A percentile compares a stretch with the other conserved stretches of the same genome.
Evolutionary conservation across 805 yeast species (phyloP).

Genomic region (Saturnispora sekii): DNA sequence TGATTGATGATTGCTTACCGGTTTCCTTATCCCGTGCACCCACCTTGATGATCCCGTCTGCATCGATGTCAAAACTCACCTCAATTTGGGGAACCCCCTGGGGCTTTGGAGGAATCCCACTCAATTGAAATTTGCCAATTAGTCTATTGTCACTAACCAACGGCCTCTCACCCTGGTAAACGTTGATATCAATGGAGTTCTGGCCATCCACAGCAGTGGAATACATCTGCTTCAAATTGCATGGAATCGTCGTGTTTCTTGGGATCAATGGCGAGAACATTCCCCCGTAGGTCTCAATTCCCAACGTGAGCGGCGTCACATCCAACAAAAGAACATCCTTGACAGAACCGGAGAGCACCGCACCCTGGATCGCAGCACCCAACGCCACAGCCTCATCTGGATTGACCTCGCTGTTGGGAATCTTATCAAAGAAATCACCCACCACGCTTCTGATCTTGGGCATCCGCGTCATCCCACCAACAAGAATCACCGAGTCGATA

Average conservation of each 20-base stretch:
- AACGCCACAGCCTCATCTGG: constrained; percentile 93
- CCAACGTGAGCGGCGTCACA: constrained; percentile 80
- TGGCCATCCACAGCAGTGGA: constrained; percentile 94
- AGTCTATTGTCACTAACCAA: constrained; percentile 90
- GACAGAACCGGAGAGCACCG: constrained; percentile 90
- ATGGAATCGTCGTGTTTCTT: constrained; percentile 90
- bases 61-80: constrained; percentile 91
- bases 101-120: constrained; percentile 86
- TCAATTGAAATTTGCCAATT: constrained; percentile 86
- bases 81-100: constrained; percentile 86
- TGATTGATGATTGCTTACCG: constrained; percentile 88
- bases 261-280: constrained; percentile 82
- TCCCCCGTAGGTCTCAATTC: constrained; percentile 96
- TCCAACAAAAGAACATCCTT: constrained; percentile 84
- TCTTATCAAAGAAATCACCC: constrained; percentile 65
- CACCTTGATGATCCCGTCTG: constrained; percentile 95
- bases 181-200: constrained; percentile 90
- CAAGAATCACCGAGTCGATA: constrained; percentile 72
- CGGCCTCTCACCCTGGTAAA: constrained; percentile 97
- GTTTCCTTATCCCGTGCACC: constrained; percentile 90
- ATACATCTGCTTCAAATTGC: constrained; percentile 87
- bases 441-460: constrained; percentile 78
- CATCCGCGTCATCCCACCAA: constrained; percentile 91
- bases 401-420: constrained; percentile 86
- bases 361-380: constrained; percentile 98